phyloP scores from a whole-genome alignment of 2,329 filamentous ascomycete species.

The Fusarium sororula region DNA sequence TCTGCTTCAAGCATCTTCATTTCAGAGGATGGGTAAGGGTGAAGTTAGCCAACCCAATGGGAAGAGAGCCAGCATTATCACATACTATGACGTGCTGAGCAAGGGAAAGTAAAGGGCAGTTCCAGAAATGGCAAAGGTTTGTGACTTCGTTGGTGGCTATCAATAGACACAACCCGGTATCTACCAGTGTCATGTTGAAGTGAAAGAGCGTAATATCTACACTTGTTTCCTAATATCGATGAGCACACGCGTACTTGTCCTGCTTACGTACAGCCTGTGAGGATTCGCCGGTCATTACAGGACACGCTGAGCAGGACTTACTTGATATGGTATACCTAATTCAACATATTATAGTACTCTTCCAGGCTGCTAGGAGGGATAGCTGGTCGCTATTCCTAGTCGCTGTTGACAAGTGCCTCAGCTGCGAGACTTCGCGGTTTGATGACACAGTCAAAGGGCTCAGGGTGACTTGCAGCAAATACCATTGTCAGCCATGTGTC shows the following conservation, averaged over 20 bases:
- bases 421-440: slow-evolving; percentile 28
- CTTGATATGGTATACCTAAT: neutral
- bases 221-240: neutral
- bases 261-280: neutral
- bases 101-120: neutral
- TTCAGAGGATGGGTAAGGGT: neutral
- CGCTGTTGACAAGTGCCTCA: slow-evolving; percentile 17
- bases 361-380: neutral
- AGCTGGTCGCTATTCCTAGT: neutral
- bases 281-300: slow-evolving; percentile 2
- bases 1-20: neutral
- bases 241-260: neutral
- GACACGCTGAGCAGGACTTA: neutral
- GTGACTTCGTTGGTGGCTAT: neutral
- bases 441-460: slow-evolving; percentile 46
- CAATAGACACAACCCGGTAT: neutral
- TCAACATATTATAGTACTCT: neutral
- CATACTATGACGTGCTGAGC: neutral
- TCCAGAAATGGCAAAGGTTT: neutral
- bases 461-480: slow-evolving; percentile 40
- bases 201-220: neutral
- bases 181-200: neutral
- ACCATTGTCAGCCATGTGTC: neutral
- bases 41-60: slow-evolving; percentile 2
- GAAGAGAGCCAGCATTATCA: neutral